Evolutionary conservation across 2,329 filamentous ascomycete species (phyloP).

Genomic region (Leptoxyphium fumago): DNA sequence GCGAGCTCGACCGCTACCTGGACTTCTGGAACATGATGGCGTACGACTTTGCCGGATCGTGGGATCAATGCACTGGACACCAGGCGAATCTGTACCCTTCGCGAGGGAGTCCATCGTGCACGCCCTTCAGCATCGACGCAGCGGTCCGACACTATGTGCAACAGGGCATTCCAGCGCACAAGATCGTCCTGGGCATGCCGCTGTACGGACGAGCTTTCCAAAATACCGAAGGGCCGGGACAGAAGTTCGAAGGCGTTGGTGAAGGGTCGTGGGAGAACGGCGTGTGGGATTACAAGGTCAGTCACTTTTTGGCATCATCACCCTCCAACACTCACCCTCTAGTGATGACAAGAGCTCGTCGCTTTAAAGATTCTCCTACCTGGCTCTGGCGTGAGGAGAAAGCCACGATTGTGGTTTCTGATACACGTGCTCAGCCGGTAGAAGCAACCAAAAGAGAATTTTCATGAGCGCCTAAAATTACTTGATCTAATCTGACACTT

Average conservation of each 20-base stretch:
- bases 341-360: neutral
- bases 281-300: constrained; percentile 69
- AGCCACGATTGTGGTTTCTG: too few species aligned
- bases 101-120: constrained; percentile 41
- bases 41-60: constrained; percentile 54
- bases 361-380: neutral
- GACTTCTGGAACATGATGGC: constrained; percentile 39
- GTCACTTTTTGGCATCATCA: constrained; percentile 1
- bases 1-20: constrained; percentile 26
- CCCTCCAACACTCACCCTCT: neutral
- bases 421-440: too few species aligned
- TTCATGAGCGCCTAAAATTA: constrained; percentile 7
- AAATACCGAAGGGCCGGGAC: constrained; percentile 60
- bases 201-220: constrained; percentile 79
- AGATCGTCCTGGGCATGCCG: constrained; percentile 83
- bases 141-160: constrained; percentile 58
- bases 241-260: constrained; percentile 55
- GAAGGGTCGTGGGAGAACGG: constrained; percentile 73
- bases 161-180: constrained; percentile 45
- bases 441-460: neutral
- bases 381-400: neutral
- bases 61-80: constrained; percentile 60
- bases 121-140: constrained; percentile 61
- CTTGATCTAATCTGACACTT: constrained; percentile 26
- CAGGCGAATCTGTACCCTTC: constrained; percentile 64